These are phyloP conservation scores for Fusarium subtropicale DNA, from an alignment of 2,329 filamentous ascomycete genomes.

Conservation along the genomic window DNA sequence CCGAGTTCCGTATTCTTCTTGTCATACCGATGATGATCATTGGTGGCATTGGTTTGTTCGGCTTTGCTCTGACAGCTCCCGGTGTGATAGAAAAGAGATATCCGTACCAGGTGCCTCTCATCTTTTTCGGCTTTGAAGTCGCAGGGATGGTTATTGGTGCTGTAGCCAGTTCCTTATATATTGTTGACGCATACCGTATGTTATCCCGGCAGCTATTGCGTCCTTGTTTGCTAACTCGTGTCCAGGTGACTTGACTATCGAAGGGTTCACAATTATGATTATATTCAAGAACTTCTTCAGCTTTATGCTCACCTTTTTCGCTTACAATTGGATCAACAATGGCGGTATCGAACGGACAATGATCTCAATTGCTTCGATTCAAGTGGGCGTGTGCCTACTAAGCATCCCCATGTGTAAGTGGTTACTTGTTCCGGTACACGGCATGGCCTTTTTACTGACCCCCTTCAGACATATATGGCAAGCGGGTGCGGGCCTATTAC, in stretches of 20 bases:
- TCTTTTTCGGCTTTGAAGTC: slow-evolving; percentile 87
- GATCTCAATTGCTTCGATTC: slow-evolving; percentile 77
- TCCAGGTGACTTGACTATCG: slow-evolving; percentile 80
- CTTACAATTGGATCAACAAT: slow-evolving; percentile 82
- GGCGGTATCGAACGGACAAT: slow-evolving; percentile 74
- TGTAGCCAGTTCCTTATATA: slow-evolving; percentile 85
- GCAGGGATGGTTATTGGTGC: slow-evolving; percentile 93
- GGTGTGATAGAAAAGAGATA: slow-evolving; percentile 68
- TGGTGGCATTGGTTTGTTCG: slow-evolving; percentile 82
- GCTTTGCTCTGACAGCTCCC: slow-evolving; percentile 80
- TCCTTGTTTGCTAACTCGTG: slow-evolving; percentile 1
- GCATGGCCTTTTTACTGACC: slow-evolving; percentile 6
- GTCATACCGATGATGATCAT: slow-evolving; percentile 85
- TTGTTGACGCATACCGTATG: slow-evolving; percentile 91
- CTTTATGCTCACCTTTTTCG: slow-evolving; percentile 85
- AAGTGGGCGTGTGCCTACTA: slow-evolving; percentile 79
- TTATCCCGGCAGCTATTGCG: slow-evolving; percentile 35
- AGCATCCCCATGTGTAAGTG: slow-evolving; percentile 85
- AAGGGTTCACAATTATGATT: slow-evolving; percentile 89
- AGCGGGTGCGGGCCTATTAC: slow-evolving; percentile 80
- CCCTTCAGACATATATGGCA: slow-evolving; percentile 77
- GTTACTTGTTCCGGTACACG: slow-evolving; percentile 58
- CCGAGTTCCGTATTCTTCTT: slow-evolving; percentile 87
- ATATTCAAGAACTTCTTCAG: slow-evolving; percentile 97
- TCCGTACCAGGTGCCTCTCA: slow-evolving; percentile 78